Evolutionary conservation across 1,139 yeast species (phyloP), one percentile per base, ranked within the genome.

Genomic region (Suhomyces choctaworum): DNA sequence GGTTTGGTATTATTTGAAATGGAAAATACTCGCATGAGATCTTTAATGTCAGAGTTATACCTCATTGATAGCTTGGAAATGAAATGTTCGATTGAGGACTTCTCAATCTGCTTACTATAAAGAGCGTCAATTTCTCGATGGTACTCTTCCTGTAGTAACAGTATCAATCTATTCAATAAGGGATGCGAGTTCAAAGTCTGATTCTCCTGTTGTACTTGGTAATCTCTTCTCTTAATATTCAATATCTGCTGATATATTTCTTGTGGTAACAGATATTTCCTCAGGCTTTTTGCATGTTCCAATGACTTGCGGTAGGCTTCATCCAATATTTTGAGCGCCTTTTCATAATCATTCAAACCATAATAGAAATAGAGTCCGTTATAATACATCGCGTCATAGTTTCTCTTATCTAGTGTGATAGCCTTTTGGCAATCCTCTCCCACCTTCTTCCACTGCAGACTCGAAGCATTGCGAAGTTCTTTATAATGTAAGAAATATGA

Each of bases 301-400:
- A 48, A 49, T 27, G 48, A 61, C 47, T 33, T 56, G 41, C 52
- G 48, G 41, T 67, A 66, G 1, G 68, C 70, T 12, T 41, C 50
- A 8, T 44, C 41, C 17, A 65, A 37, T 28, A 58, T 49, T 5
- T 47, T 39, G 36, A 62, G 51, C 1, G 68, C 69, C 26, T 48
- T 51, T 7, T 52, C 52, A 3, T 54, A 48, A 8, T 57, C 35
- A 40, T 53, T 16, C 46, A 47, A 36, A 42, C 52, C 16, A 56
- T 66, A 42, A 46, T 54, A 25, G 50, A 62, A 32, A 40, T 49
- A 37, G 40, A 64, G 46, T 40, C 60, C 46, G 44, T 47, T 32
- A 49, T 60, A 44, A 51, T 58, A 50, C 54, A 56, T 47, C 25
- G 48, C 52, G 36, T 52, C 56, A 26, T 50, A 38, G 34, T 48